These are phyloP conservation scores for Gossypium anomalum DNA, from an alignment of 345 rosid species.

Conservation along the genomic window DNA sequence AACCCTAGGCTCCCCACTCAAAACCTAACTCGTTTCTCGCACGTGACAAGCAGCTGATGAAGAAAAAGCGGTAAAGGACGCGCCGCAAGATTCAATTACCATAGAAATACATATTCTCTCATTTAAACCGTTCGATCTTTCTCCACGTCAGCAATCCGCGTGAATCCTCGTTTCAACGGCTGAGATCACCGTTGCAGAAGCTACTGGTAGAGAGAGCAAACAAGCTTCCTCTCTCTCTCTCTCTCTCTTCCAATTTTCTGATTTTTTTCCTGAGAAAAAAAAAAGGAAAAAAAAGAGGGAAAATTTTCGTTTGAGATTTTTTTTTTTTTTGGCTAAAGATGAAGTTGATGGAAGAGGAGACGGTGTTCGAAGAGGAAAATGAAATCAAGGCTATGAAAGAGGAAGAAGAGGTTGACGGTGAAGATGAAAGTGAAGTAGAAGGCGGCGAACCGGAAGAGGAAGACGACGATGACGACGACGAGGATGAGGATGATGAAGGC, in stretches of 20 bases:
- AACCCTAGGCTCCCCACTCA: background rate
- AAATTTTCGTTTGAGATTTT: background rate
- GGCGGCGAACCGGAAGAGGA: conserved; percentile 24
- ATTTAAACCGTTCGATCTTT: conserved; percentile 36
- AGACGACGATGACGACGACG: conserved; percentile 19
- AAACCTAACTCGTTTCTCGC: background rate
- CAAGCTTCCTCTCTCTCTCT: conserved; percentile 22
- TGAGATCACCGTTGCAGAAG: conserved; percentile 49
- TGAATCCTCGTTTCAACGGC: conserved; percentile 45
- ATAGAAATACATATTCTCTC: conserved; percentile 30
- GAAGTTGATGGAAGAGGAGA: conserved; percentile 51
- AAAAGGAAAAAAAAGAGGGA: no score
- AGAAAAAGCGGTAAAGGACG: conserved; percentile 9
- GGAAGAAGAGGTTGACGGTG: conserved; percentile 31
- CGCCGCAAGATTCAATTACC: conserved; percentile 34
- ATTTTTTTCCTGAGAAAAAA: background rate
- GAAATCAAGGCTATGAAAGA: conserved; percentile 25
- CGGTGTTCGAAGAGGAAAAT: conserved; percentile 34
- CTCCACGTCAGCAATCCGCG: conserved; percentile 56
- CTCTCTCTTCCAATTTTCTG: conserved; percentile 10
- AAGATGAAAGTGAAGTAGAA: conserved; percentile 28
- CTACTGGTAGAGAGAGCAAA: conserved; percentile 51
- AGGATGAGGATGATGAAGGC: conserved; percentile 36
- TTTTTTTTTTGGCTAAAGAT: conserved; percentile 19
- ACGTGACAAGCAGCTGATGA: conserved; percentile 27